A percentile compares a stretch with the other conserved stretches of the same genome.
These are phyloP conservation scores for Mortierella sp. DNA, from an alignment of 371 early-diverging fungal genomes.

Conservation along the genomic window DNA sequence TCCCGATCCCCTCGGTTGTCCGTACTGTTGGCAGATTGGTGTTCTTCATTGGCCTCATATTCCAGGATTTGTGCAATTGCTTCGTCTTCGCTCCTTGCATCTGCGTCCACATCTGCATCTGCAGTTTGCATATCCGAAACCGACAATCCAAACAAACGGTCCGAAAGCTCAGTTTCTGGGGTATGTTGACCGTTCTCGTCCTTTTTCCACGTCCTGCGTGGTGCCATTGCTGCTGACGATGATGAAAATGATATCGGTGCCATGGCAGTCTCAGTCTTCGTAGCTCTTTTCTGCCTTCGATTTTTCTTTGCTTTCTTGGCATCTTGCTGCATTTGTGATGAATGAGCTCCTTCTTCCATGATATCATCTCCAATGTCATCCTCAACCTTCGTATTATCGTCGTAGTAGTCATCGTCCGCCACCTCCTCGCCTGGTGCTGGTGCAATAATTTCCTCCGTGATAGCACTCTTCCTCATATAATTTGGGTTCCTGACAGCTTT, in stretches of 20 bases:
- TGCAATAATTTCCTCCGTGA: slow-evolving; percentile 1
- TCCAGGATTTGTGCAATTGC: background rate
- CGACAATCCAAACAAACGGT: background rate
- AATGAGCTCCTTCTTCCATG: background rate
- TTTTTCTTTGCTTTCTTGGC: slow-evolving; percentile 8
- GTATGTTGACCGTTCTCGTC: background rate
- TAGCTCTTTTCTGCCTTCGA: slow-evolving; percentile 8
- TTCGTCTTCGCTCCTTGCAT: background rate
- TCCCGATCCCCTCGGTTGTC: background rate
- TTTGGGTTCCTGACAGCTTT: slow-evolving; percentile 35
- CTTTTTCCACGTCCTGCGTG: slow-evolving; percentile 1
- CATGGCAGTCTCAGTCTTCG: background rate
- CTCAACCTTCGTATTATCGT: background rate
- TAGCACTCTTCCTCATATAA: slow-evolving; percentile 16
- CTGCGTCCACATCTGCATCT: too few species aligned
- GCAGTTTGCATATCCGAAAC: background rate
- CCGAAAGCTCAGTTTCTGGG: background rate
- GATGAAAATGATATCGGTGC: background rate
- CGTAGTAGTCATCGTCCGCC: too few species aligned
- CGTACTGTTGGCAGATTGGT: background rate
- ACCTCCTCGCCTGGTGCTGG: background rate
- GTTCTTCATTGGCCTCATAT: background rate
- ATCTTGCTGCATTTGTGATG: background rate
- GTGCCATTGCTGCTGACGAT: background rate
- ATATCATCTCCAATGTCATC: slow-evolving; percentile 8